Conservation (phyloP, 257 asterid species). For the Nicotiana obtusifolia region DNA sequence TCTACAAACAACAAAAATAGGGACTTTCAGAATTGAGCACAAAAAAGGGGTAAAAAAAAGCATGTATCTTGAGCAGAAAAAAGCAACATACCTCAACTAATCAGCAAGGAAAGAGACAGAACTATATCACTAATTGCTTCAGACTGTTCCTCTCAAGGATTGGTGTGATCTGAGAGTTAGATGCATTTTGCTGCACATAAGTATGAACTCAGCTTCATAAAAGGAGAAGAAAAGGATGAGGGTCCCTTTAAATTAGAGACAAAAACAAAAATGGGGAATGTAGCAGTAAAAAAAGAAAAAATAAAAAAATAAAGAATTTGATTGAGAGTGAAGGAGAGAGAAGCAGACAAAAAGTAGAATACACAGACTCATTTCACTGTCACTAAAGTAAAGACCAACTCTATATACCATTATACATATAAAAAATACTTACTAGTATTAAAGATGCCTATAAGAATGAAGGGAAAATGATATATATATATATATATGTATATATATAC, state of each 20-base stretch:
- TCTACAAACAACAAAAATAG: conserved; percentile 15
- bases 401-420: not conserved
- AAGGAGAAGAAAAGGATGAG: conserved; percentile 12
- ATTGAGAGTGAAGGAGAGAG: conserved; percentile 25
- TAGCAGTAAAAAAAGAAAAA: conserved; percentile 17
- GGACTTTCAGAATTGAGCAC: not conserved
- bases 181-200: conserved; percentile 33
- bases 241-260: conserved; percentile 34
- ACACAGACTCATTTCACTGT: conserved; percentile 46
- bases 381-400: conserved; percentile 28
- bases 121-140: conserved; percentile 19
- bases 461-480: not conserved
- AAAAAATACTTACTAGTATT: not conserved
- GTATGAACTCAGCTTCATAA: conserved; percentile 27
- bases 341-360: conserved; percentile 47
- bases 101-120: conserved; percentile 14
- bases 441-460: not conserved
- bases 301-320: conserved; percentile 15
- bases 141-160: conserved; percentile 6
- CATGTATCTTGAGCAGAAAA: not conserved
- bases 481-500: not conserved
- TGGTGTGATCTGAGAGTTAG: conserved; percentile 30
- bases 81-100: conserved; percentile 30
- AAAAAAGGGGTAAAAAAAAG: not conserved
- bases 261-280: conserved; percentile 33